Conservation (phyloP, 176 grass and related monocot genomes). For the Avena sativa region DNA sequence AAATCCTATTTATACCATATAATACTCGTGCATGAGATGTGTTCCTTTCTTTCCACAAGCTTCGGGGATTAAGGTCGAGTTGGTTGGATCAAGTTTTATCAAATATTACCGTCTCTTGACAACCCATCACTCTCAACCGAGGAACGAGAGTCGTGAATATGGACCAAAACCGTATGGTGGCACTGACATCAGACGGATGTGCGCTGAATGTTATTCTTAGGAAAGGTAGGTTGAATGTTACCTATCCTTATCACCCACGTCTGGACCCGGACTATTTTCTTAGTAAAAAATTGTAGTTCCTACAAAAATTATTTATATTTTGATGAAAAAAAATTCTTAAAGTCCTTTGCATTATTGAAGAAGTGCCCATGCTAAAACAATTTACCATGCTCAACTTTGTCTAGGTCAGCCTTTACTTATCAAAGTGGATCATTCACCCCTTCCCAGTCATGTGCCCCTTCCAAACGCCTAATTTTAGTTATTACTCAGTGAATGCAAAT, state of each 20-base stretch:
- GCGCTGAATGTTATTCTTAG: background rate
- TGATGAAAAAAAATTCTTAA: background rate
- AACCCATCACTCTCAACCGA: background rate
- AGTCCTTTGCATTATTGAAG: background rate
- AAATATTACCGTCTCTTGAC: background rate
- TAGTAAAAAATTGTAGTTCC: no score
- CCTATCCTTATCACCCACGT: no score
- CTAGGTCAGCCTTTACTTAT: background rate
- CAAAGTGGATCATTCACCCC: background rate
- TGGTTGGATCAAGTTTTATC: background rate
- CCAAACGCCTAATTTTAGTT: background rate
- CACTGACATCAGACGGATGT: background rate
- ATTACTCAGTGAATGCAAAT: background rate
- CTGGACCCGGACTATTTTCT: no score
- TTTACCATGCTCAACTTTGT: background rate
- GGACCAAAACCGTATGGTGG: background rate
- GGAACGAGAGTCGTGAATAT: background rate
- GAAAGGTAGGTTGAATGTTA: no score
- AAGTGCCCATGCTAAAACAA: background rate
- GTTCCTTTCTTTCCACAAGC: background rate
- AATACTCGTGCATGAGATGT: background rate
- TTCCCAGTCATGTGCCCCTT: background rate
- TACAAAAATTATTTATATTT: background rate
- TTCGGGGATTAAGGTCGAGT: background rate
- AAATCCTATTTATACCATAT: background rate